These are phyloP conservation scores for Dioscorea alata DNA, from an alignment of 106 monocot genomes.

Conservation along the genomic window DNA sequence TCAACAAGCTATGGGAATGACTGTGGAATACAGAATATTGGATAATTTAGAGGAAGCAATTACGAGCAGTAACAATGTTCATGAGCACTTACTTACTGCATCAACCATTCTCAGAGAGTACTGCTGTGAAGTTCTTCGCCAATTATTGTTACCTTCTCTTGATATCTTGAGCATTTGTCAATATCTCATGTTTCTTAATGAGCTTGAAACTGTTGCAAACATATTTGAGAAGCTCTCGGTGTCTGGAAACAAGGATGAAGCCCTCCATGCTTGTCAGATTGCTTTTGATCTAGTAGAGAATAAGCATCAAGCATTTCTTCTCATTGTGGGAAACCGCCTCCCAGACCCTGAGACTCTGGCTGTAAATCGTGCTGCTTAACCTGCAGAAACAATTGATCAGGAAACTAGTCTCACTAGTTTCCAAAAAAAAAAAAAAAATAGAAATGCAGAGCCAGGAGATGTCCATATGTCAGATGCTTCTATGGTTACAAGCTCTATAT, in stretches of 20 bases:
- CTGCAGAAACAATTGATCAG: slow-evolving; percentile 15
- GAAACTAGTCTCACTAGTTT: slow-evolving; percentile 13
- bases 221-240: slow-evolving; percentile 80
- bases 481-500: slow-evolving; percentile 23
- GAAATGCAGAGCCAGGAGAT: slow-evolving; percentile 25
- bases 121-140: slow-evolving; percentile 88
- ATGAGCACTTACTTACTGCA: slow-evolving; percentile 88
- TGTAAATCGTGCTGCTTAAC: slow-evolving; percentile 2
- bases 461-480: slow-evolving; percentile 33
- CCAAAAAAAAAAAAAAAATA: slow-evolving; percentile 6
- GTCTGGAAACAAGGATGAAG: slow-evolving; percentile 84
- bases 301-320: slow-evolving; percentile 89
- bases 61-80: slow-evolving; percentile 67
- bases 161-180: slow-evolving; percentile 96
- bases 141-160: slow-evolving; percentile 92
- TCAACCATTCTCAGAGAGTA: slow-evolving; percentile 94
- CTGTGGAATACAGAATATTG: slow-evolving; percentile 90
- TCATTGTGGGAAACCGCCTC: slow-evolving; percentile 58
- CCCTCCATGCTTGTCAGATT: slow-evolving; percentile 86
- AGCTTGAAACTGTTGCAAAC: slow-evolving; percentile 65
- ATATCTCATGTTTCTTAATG: slow-evolving; percentile 92
- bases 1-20: slow-evolving; percentile 99
- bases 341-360: slow-evolving; percentile 20
- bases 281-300: slow-evolving; percentile 98
- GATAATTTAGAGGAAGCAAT: slow-evolving; percentile 95